phyloP scores from a whole-genome alignment of 352 stramenopile species.

The Pythium volutum region DNA sequence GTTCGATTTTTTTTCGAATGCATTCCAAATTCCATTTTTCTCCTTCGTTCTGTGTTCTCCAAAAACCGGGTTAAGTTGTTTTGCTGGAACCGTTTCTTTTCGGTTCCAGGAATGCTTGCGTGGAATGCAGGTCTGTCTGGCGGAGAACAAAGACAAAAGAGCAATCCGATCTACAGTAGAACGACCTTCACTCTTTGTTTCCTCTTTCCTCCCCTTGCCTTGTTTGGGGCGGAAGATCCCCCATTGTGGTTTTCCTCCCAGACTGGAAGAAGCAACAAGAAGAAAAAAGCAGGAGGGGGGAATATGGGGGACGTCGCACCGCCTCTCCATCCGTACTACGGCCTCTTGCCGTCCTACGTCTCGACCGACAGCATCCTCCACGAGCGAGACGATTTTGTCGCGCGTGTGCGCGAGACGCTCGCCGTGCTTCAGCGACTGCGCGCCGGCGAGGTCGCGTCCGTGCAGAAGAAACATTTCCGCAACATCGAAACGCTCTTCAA shows the following conservation, averaged over 20 bases:
- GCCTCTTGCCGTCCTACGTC: constrained; percentile 56
- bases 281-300: constrained; percentile 3
- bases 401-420: constrained; percentile 46
- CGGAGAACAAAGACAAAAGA: not conserved
- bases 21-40: not conserved
- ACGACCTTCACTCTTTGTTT: constrained; percentile 10
- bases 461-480: constrained; percentile 65
- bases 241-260: not conserved
- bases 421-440: constrained; percentile 30
- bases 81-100: not conserved
- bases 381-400: constrained; percentile 45
- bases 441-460: not conserved
- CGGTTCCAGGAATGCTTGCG: not conserved
- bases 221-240: not conserved
- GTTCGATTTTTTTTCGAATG: not conserved
- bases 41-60: not conserved
- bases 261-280: constrained; percentile 1
- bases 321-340: constrained; percentile 55
- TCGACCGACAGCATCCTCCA: constrained; percentile 31
- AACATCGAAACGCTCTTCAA: constrained; percentile 54
- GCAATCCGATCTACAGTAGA: constrained; percentile 6
- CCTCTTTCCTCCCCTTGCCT: not conserved
- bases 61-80: constrained; percentile 5
- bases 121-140: too few relatives aligned
- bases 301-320: constrained; percentile 5